Evolutionary conservation across 805 yeast species (phyloP).

Genomic region (Saccharomycopsis oosterbeekiorum): DNA sequence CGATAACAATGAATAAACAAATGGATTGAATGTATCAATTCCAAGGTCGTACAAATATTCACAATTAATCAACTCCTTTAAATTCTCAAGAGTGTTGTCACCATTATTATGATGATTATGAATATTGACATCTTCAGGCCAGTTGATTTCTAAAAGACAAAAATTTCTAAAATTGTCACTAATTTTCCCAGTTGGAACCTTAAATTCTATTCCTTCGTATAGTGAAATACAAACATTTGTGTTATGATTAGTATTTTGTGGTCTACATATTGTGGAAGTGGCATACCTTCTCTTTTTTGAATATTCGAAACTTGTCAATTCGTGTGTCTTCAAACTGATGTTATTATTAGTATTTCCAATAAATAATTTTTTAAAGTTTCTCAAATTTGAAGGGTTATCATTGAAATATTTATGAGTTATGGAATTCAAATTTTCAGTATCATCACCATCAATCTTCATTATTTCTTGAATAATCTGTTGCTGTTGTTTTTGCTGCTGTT

Average conservation of each 20-base stretch:
- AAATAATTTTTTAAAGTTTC: background rate
- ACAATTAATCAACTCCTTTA: slow-evolving; percentile 6
- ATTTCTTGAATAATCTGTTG: background rate
- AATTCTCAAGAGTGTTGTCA: background rate
- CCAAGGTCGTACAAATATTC: slow-evolving; percentile 11
- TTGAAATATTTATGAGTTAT: background rate
- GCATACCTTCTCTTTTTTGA: background rate
- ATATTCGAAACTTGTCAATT: background rate
- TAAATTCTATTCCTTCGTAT: background rate
- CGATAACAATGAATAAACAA: background rate
- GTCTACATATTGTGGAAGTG: background rate
- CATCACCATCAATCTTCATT: background rate
- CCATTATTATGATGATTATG: background rate
- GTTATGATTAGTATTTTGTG: background rate
- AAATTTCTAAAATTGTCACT: background rate
- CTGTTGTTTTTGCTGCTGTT: background rate
- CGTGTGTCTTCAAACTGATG: background rate
- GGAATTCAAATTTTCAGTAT: background rate
- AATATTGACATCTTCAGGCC: background rate
- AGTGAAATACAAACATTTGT: slow-evolving; percentile 6
- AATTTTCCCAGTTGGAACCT: background rate
- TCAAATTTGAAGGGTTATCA: background rate
- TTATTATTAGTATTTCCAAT: background rate
- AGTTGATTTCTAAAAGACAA: background rate
- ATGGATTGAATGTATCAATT: slow-evolving; percentile 5